A percentile compares a stretch with the other conserved stretches of the same genome.
These are phyloP conservation scores for Paramecium octaurelia DNA, from an alignment of 73 alveolate genomes.

Conservation along the genomic window DNA sequence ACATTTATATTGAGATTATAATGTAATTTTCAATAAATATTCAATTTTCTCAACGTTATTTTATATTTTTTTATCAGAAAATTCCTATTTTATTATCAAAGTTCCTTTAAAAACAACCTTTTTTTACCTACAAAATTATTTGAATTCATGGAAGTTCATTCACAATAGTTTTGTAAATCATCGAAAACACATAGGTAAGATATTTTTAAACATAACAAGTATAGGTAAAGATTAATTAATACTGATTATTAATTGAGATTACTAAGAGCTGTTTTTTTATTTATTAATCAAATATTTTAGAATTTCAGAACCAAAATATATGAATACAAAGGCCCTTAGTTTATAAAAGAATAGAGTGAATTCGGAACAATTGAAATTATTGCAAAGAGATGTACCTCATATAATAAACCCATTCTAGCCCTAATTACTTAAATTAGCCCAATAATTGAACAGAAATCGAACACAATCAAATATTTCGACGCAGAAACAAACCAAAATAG, in stretches of 20 bases:
- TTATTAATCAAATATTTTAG: background rate
- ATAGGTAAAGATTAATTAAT: background rate
- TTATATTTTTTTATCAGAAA: too few species aligned
- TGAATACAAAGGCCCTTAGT: background rate
- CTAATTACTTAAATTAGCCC: background rate
- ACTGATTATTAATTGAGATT: background rate
- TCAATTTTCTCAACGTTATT: background rate
- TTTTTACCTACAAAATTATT: background rate
- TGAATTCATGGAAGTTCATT: background rate
- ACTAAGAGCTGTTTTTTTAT: background rate
- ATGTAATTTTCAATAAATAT: too few species aligned
- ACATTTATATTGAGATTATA: too few species aligned
- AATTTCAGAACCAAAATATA: background rate
- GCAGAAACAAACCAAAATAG: background rate
- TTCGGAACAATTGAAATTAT: background rate
- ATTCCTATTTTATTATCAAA: background rate
- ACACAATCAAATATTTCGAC: background rate
- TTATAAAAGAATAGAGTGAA: background rate
- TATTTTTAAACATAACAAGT: background rate
- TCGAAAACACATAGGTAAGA: background rate
- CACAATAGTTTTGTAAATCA: background rate
- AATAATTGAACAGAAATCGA: background rate
- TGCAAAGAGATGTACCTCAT: background rate
- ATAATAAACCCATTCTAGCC: background rate
- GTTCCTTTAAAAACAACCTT: background rate